Base-by-base conservation (phyloP, 371 early-diverging fungal genomes). In the Cokeromyces recurvatus region DNA sequence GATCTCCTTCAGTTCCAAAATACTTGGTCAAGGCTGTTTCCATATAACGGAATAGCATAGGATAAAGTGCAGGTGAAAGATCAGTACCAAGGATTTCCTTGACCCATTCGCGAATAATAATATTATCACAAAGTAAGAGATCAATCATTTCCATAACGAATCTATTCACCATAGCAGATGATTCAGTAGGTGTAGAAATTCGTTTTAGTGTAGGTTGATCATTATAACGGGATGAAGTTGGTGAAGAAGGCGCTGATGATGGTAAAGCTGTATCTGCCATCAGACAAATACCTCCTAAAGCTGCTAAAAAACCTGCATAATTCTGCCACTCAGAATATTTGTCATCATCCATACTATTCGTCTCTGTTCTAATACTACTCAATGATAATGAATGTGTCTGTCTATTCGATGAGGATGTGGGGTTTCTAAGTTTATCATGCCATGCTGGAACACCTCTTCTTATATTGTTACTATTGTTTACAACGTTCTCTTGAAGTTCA, bases 101-200 rank as follows among this genome's bases (percentile, higher is more conserved):
- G 22, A 92, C 90, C 51, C 82, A 86, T 74, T 96, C 95, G n/a
- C 95, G 87, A 6, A 93, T 81, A 54, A 89, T 77, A 21, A 86
- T 80, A 50, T 89, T 89, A 48, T 94, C 94, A 14, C 84, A 87
- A 0, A 89, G 77, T 44, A 94, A 65, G 40, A 95, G 73, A 50
- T 90, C 89, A 0, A 94, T 86, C 74, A 94, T 82, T 49, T 94
- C 92, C 43, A 79, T 71, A 27, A 93, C 79, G 61, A 91, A 96
- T 23, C 78, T 75, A 51, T 91, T 91, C 3, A 91, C 85, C 71
- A 86, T 84, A 15, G 62, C 54, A 36, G 78, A 75, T 0, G 77
- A 78, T 52, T 76, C 76, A n/a, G 57, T 57, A 6, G 71, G 66
- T 0, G 71, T 59, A 12, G 71, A 68, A 3, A 57, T 51, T 3